Base-by-base conservation (phyloP, 1,284 basidiomycete species). In the Phlebopus sp. region DNA sequence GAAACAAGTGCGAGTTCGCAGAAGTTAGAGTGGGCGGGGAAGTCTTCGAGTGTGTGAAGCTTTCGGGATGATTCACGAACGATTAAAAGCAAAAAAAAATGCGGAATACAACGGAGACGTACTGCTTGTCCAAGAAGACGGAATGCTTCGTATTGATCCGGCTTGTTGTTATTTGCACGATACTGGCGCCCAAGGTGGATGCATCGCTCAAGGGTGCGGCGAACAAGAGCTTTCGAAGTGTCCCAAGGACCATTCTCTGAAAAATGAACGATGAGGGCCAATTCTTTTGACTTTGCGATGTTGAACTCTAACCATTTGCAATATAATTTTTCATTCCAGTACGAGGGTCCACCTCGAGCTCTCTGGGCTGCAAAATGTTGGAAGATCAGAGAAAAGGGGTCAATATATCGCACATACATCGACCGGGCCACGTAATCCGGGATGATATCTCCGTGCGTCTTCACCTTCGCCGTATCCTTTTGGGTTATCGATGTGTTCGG, bases 261-360 rank as follows among this genome's bases (percentile, higher is more conserved):
- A 11, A 5, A 11, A 29, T 9, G 27, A 4, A 8, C 10, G 8
- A 9, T 29, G 8, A 29, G 27, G 10, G 10, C 10, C 27, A 8
- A 29, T 5, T n/a, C n/a, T 9, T 29, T 23, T 23, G 21, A 29
- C 27, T 9, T 2, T 29, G 27, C 4, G 27, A 29, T 29, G 9
- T 8, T 11, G 9, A 29, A 29, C 23, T 52, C 66, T 29, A 56
- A 80, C 84, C 84, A 59, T 94, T 95, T 2, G 91, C 90, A 50
- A 97, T 94, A 65, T 96, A 97, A 62, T 94, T 94, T 74, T 97
- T 97, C 92, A 97, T 96, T 5, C 93, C 94, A 0, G 88, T 91
- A 9, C 77, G 73, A 1, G 82, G 82, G 65, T 97, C 94, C 18
- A 97, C 79, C 58, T 95, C 88, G 5, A 97, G 75, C 64, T 97